Base-by-base conservation (phyloP, 192 early-diverging fungal genomes). In the Coemansia sp. region DNA sequence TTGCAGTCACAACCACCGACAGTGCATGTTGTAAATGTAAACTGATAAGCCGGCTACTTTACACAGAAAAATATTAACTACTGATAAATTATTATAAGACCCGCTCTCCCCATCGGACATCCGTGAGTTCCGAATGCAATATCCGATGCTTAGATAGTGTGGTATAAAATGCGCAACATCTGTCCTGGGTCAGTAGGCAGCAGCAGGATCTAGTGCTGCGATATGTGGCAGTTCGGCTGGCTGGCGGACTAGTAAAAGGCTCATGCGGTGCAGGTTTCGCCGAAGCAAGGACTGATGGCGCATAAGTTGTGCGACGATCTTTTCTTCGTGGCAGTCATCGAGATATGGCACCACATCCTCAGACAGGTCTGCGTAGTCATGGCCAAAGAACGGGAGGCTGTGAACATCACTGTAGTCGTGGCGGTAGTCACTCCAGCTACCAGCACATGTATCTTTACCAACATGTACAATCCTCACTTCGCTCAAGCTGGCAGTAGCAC, bases 321-420 rank as follows among this genome's bases (percentile, higher is more conserved):
- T 19, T 35, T 72, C 68, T 19, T 81, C 75, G 58, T 81, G 59
- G 40, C 66, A 58, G n/a, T 81, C 79, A 44, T 81, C 74, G 19
- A 81, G 33, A 33, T 73, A 81, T 13, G 79, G 74, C 40, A 81
- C 74, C 2, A 68, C 55, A 28, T 73, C 55, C 21, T 73, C 74
- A 9, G 63, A 55, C 17, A 60, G 16, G 26, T 30, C 39, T n/a
- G 11, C 53, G 14, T 68, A 38, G 9, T 69, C 57, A 16, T 57
- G 23, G 62, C 52, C 38, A 66, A 37, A 38, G 62, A 62, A 33
- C 6, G 16, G 30, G 55, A 58, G 55, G 16, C 30, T 58, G 55
- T 32, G 49, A 64, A 30, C 52, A 42, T 33, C 35, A 33, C 55
- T 58, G 30, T 58, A 58, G 4, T 58, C 55, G 19, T 28, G 62